Evolutionary conservation across 371 early-diverging fungal genomes (phyloP).

Genomic region (Mortierella sp.): DNA sequence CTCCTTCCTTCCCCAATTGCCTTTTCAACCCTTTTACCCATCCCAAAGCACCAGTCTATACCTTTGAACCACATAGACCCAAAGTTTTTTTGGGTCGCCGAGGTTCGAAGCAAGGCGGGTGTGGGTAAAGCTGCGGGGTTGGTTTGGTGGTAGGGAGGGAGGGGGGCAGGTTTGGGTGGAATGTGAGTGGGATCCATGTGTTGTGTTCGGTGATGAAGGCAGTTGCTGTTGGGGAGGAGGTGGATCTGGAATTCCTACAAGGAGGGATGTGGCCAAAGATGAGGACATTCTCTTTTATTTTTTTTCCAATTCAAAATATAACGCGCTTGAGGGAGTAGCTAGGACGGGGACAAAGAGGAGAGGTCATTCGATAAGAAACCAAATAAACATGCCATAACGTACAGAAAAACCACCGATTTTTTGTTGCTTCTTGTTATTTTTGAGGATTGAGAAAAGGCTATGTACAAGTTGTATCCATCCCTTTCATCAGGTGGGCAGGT

Average conservation of each 20-base stretch:
- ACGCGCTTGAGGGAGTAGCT: not conserved
- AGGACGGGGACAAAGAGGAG: not conserved
- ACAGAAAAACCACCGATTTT: not conserved
- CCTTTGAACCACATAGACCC: constrained; percentile 18
- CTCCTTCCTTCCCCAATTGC: not conserved
- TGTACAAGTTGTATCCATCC: not conserved
- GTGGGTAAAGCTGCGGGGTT: constrained; percentile 13
- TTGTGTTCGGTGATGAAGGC: constrained; percentile 48
- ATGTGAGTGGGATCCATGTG: constrained; percentile 8
- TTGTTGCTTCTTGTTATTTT: not conserved
- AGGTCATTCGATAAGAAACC: not conserved
- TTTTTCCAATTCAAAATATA: constrained; percentile 16
- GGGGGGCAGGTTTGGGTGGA: constrained; percentile 3
- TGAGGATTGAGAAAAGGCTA: not conserved
- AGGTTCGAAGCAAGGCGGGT: constrained; percentile 1
- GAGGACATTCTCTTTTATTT: constrained; percentile 39
- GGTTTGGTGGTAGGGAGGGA: not conserved
- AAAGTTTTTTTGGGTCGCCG: constrained; percentile 44
- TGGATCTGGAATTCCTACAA: constrained; percentile 54
- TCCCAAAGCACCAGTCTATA: constrained; percentile 13
- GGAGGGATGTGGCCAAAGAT: constrained; percentile 57
- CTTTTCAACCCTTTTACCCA: constrained; percentile 5
- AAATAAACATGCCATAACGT: not conserved
- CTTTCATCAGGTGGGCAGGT: not conserved
- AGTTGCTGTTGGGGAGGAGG: constrained; percentile 15